Base-by-base conservation (phyloP, 345 rosid genomes). In the Eucalyptus shirleyi region DNA sequence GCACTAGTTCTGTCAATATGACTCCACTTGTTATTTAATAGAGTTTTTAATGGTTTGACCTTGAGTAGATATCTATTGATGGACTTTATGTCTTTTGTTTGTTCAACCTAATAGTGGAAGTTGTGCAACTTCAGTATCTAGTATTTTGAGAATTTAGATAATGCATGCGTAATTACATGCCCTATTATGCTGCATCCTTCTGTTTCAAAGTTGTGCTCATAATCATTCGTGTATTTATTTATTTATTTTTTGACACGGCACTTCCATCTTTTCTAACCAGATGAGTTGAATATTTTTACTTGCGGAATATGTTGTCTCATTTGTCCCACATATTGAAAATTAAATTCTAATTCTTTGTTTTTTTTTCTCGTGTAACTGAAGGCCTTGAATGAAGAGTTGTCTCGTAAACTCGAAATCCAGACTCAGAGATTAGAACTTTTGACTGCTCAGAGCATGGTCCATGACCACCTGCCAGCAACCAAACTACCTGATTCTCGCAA, bases 351-450 rank as follows among this genome's bases (percentile, higher is more conserved):
- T 59, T 88, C 23, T 56, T 34, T n/a, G n/a, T 14, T 49, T 53
- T 87, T 83, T 44, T 40, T 17, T 89, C 72, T 91, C 32, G 53
- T 53, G 82, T 89, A 86, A 90, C 91, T 93, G 93, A 92, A 98
- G 99, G 99, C 92, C 91, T 91, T 95, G 92, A 98, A 97, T 94
- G 92, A 93, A 56, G 99, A 98, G 91, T 92, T 98, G 91, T 94
- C 97, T 4, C 91, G 90, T 89, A 98, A 97, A 93, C 99, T 97
- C 28, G 99, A 97, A 93, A 92, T 86, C 89, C 99, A 98, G 91
- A 98, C 99, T 18, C 98, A 96, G 92, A 97, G 99, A 94, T 91
- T 98, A 92, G 99, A 98, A 93, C 96, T 97, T 87, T 93, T 96
- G 93, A 96, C 99, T 65, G 94, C 99, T 88, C 97, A 95, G 92